phyloP scores from a whole-genome alignment of 305 asterid genomes.

The Fraxinus xanthoxyloides region DNA sequence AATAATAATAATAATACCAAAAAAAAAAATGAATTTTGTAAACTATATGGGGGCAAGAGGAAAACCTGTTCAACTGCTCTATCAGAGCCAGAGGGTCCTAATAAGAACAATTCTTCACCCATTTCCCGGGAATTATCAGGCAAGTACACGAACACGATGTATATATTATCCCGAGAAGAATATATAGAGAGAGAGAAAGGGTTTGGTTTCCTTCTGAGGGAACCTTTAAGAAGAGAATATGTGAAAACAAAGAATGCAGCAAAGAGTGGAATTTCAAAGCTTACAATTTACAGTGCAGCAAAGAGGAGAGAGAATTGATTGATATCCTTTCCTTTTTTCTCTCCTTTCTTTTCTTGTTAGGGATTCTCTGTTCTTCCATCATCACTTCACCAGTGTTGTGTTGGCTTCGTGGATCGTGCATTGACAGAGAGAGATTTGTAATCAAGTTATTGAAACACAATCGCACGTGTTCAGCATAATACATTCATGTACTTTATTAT shows the following conservation, averaged over 20 bases:
- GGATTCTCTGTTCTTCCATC: conserved; percentile 2
- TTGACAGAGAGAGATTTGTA: neutral
- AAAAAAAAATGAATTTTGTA: neutral
- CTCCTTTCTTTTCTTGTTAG: neutral
- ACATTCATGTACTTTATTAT: conserved; percentile 1
- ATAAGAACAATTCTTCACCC: conserved; percentile 37
- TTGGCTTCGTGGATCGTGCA: neutral
- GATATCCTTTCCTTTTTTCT: neutral
- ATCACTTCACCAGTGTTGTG: neutral
- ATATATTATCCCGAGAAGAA: neutral
- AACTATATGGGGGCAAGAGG: conserved; percentile 2
- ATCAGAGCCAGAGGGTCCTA: conserved; percentile 25
- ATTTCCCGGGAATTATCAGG: conserved; percentile 26
- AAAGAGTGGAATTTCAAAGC: neutral
- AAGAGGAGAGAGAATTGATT: neutral
- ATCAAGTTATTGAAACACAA: neutral
- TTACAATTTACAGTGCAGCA: neutral
- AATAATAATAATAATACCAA: neutral
- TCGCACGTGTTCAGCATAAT: conserved; percentile 9
- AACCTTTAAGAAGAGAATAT: neutral
- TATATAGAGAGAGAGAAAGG: neutral
- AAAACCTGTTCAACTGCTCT: conserved; percentile 48
- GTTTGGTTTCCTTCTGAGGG: neutral
- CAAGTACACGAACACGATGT: neutral
- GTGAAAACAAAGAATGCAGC: neutral